These are phyloP conservation scores for Allium sativum DNA, from an alignment of 106 monocot genomes.

Conservation along the genomic window DNA sequence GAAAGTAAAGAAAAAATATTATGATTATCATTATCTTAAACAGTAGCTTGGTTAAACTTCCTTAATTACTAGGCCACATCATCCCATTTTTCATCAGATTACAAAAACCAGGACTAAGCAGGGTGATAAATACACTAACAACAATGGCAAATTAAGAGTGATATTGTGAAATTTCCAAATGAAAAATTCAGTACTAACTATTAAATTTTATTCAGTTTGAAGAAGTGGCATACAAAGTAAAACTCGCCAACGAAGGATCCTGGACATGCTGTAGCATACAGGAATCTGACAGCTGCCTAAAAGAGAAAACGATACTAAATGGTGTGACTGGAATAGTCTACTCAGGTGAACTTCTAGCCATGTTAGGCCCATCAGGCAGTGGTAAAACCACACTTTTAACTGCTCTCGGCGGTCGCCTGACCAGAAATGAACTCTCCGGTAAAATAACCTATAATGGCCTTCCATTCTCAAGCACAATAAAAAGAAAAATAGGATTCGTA, in stretches of 20 bases:
- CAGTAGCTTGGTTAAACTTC: too few relatives aligned
- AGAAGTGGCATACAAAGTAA: conserved; percentile 27
- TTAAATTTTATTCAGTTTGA: conserved; percentile 7
- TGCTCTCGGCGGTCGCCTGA: conserved; percentile 39
- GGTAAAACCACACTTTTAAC: conserved; percentile 72
- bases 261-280: background rate
- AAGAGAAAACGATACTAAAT: conserved; percentile 40
- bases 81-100: background rate
- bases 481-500: conserved; percentile 43
- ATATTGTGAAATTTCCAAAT: too few relatives aligned
- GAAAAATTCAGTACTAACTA: background rate
- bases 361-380: conserved; percentile 70
- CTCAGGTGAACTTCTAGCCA: conserved; percentile 63
- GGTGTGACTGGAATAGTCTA: conserved; percentile 36
- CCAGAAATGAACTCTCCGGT: conserved; percentile 26
- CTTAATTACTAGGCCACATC: too few relatives aligned
- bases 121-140: too few relatives aligned
- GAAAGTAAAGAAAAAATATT: background rate
- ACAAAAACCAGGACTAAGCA: background rate
- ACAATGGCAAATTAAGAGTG: too few relatives aligned
- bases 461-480: conserved; percentile 29
- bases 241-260: background rate
- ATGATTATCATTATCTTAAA: too few relatives aligned
- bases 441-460: conserved; percentile 46
- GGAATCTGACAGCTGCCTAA: background rate